Conservation (phyloP, 768 basidiomycete genomes). For the Daedaleopsis sinensis region DNA sequence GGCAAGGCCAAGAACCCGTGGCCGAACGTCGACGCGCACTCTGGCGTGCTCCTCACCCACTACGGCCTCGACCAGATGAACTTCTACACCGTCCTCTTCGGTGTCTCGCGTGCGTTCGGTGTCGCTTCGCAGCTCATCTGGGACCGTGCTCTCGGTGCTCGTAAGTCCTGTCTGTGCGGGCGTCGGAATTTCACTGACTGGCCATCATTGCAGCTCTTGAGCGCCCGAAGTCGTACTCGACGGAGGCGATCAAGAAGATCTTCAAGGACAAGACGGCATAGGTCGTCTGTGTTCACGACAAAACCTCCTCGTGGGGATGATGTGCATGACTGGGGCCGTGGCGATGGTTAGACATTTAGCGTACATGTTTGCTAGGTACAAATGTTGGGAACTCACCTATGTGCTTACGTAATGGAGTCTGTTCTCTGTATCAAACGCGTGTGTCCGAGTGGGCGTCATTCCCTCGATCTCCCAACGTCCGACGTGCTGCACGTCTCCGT, state of each 20-base stretch:
- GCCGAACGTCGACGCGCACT: conserved; percentile 98
- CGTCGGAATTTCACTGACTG: conserved; percentile 1
- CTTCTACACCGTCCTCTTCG: conserved; percentile 97
- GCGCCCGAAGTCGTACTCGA: conserved; percentile 91
- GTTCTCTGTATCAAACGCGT: conserved; percentile 4
- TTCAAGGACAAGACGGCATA: conserved; percentile 58
- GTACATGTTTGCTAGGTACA: conserved; percentile 12
- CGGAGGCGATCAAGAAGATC: conserved; percentile 75
- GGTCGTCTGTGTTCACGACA: background rate
- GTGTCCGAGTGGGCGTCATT: conserved; percentile 3
- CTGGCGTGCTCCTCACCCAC: conserved; percentile 84
- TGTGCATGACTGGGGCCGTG: background rate
- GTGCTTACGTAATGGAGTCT: conserved; percentile 23
- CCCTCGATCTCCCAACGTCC: background rate
- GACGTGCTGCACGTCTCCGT: background rate
- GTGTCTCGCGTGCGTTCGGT: conserved; percentile 93
- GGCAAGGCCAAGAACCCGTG: conserved; percentile 94
- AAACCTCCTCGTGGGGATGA: background rate
- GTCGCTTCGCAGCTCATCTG: conserved; percentile 89
- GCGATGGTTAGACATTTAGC: conserved; percentile 4
- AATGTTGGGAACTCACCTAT: conserved; percentile 3
- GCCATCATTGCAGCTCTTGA: conserved; percentile 61
- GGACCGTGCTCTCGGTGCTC: conserved; percentile 92
- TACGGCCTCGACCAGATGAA: conserved; percentile 90
- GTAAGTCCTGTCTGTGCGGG: conserved; percentile 46